phyloP scores from a whole-genome alignment of 495 filamentous ascomycete species.

The Talaromyces liani region DNA sequence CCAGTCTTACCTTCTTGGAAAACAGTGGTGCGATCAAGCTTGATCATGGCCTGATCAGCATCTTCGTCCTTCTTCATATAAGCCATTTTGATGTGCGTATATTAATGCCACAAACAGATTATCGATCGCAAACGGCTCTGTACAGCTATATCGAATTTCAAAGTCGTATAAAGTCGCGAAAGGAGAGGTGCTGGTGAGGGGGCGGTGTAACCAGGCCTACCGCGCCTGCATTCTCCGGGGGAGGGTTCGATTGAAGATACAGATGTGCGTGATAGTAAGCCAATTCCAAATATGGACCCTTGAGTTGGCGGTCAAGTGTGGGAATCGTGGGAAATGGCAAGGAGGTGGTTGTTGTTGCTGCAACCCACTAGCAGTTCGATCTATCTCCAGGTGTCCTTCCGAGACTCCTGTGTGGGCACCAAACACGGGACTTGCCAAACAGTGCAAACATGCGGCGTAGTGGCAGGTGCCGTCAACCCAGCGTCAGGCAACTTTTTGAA shows the following conservation, averaged over 20 bases:
- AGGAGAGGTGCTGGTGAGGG: slow-evolving; percentile 9
- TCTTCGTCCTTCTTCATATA: slow-evolving; percentile 99
- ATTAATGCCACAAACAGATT: neutral
- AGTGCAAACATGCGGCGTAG: slow-evolving; percentile 37
- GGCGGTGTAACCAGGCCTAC: slow-evolving; percentile 16
- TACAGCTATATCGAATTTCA: neutral
- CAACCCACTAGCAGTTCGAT: slow-evolving; percentile 12
- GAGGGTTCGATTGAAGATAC: neutral
- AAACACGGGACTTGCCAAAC: slow-evolving; percentile 26
- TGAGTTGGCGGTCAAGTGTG: neutral
- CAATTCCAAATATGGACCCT: neutral
- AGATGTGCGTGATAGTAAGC: neutral
- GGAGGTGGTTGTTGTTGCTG: slow-evolving; percentile 10
- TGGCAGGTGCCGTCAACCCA: neutral
- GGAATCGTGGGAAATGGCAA: neutral
- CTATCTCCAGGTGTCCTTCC: slow-evolving; percentile 42
- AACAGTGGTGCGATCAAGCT: slow-evolving; percentile 94
- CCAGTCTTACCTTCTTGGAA: slow-evolving; percentile 86
- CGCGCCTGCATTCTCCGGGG: slow-evolving; percentile 26
- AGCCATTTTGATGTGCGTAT: slow-evolving; percentile 53
- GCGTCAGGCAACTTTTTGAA: neutral
- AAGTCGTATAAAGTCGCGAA: neutral
- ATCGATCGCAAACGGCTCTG: neutral
- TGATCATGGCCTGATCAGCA: slow-evolving; percentile 84
- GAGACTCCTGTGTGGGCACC: slow-evolving; percentile 32